A percentile compares a stretch with the other conserved stretches of the same genome.
Evolutionary conservation across 1,139 yeast species (phyloP).

Genomic region (Scheffersomyces lignicola): DNA sequence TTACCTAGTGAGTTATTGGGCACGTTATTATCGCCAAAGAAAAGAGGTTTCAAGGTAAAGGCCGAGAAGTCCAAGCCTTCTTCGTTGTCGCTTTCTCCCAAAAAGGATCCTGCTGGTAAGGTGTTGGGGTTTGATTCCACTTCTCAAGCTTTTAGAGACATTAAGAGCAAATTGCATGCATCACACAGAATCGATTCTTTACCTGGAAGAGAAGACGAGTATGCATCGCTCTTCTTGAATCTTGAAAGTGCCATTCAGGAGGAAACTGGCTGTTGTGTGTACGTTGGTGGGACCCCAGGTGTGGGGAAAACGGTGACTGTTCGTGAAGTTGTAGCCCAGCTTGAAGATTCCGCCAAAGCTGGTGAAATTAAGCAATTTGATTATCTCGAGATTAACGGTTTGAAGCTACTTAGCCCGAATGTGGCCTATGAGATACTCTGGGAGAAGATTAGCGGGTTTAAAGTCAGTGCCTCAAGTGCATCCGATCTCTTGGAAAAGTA

Average conservation of each 20-base stretch:
- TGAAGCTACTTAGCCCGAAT: conserved; percentile 79
- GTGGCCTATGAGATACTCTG: conserved; percentile 84
- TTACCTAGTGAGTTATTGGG: conserved; percentile 15
- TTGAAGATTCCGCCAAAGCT: conserved; percentile 45
- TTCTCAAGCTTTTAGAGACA: conserved; percentile 49
- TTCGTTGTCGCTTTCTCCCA: conserved; percentile 25
- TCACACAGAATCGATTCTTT: conserved; percentile 62
- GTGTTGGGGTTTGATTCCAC: conserved; percentile 22
- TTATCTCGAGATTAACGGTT: conserved; percentile 86
- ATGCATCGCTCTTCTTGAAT: conserved; percentile 66
- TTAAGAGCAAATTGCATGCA: conserved; percentile 63
- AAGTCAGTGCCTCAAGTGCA: conserved; percentile 66
- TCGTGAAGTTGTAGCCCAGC: conserved; percentile 75
- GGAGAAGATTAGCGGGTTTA: conserved; percentile 68
- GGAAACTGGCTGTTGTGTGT: conserved; percentile 79
- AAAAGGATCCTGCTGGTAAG: conserved; percentile 11
- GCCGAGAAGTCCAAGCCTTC: conserved; percentile 24
- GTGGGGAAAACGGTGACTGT: conserved; percentile 96
- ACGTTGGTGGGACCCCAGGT: conserved; percentile 97
- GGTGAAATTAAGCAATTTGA: conserved; percentile 61
- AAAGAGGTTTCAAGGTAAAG: conserved; percentile 27
- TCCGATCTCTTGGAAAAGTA: conserved; percentile 40
- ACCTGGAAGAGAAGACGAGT: conserved; percentile 90
- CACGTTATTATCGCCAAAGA: conserved; percentile 29
- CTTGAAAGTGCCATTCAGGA: conserved; percentile 76